Evolutionary conservation across 768 basidiomycete species (phyloP), one percentile per base, ranked within the genome.

Genomic region (Psilocybe sp.): DNA sequence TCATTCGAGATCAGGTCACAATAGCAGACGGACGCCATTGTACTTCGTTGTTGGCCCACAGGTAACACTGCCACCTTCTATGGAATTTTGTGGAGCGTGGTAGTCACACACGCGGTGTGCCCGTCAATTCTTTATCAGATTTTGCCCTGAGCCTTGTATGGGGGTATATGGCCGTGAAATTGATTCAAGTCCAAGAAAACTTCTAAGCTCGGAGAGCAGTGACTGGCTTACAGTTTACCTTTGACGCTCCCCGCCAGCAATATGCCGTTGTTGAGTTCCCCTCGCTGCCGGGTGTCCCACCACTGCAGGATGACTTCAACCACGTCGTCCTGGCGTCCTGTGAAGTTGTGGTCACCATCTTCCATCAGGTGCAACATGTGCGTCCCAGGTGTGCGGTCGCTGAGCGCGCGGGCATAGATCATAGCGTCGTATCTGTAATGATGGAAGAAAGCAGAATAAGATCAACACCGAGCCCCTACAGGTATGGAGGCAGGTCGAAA

Each of bases 281-380:
- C 71, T n/a, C 65, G 66, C 49, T 73, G 59, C 32, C 75, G 71
- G 36, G 69, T 64, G 15, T 72, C 68, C 76, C 78, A 82, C 89
- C 89, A 92, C 35, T 80, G 79, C 20, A 89, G 64, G 47, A 92
- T 81, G 28, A 75, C 73, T 33, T 79, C 78, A 15, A 87, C 81
- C 12, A 92, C 74, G 44, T 87, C 80, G 47, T 87, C 85, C 54
- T 81, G 79, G 48, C 78, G 76, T 18, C 84, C 81, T 18, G 80
- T 82, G 58, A 84, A 87, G 65, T 91, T 92, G 61, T 92, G 90
- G 68, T 90, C 88, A 7, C 84, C 87, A 39, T 76, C 78, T 63
- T 92, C 90, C 35, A 89, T 68, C 19, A 86, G 69, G 60, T 84
- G 77, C 19, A 92, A 69, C 14, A 73, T 83, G 61, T 90, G 87